Evolutionary conservation across 2,329 filamentous ascomycete species (phyloP).

Genomic region (Paracamarosporium sp.): DNA sequence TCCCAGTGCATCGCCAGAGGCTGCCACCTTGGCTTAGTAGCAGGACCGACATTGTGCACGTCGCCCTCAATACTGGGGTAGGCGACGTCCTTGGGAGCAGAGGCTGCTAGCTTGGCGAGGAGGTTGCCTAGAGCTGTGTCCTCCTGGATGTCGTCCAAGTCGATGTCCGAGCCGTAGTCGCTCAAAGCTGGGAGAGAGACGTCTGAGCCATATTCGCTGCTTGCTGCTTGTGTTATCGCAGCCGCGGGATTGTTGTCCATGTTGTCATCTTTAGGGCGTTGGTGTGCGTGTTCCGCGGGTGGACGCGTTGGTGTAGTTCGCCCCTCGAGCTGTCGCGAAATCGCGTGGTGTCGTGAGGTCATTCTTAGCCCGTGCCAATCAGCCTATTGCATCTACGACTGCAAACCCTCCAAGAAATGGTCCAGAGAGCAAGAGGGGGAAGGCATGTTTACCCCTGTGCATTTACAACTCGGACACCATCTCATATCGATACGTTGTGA

Average conservation of each 20-base stretch:
- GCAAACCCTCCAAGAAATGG: neutral
- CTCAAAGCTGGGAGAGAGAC: conserved; percentile 53
- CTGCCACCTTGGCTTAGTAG: conserved; percentile 8
- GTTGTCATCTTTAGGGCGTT: conserved; percentile 25
- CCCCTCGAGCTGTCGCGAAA: conserved; percentile 9
- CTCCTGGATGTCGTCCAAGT: conserved; percentile 60
- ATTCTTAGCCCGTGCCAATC: conserved; percentile 4
- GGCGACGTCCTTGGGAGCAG: conserved; percentile 32
- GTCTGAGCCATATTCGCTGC: conserved; percentile 70
- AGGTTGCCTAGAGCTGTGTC: conserved; percentile 60
- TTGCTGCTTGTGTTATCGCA: conserved; percentile 15
- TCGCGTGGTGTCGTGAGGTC: conserved; percentile 21
- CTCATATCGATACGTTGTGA: neutral
- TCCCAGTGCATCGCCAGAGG: conserved; percentile 15
- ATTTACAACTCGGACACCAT: no score
- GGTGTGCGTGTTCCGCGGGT: neutral
- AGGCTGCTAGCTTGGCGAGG: conserved; percentile 53
- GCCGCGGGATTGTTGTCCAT: conserved; percentile 26
- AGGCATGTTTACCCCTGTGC: no score
- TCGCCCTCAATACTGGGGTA: conserved; percentile 30
- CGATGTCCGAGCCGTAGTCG: conserved; percentile 72
- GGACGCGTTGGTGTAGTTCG: conserved; percentile 4
- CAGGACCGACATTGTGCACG: conserved; percentile 3
- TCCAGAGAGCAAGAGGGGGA: neutral
- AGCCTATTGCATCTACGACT: neutral